phyloP scores from a whole-genome alignment of 2,329 filamentous ascomycete species.

The Cladosporium halotolerans region DNA sequence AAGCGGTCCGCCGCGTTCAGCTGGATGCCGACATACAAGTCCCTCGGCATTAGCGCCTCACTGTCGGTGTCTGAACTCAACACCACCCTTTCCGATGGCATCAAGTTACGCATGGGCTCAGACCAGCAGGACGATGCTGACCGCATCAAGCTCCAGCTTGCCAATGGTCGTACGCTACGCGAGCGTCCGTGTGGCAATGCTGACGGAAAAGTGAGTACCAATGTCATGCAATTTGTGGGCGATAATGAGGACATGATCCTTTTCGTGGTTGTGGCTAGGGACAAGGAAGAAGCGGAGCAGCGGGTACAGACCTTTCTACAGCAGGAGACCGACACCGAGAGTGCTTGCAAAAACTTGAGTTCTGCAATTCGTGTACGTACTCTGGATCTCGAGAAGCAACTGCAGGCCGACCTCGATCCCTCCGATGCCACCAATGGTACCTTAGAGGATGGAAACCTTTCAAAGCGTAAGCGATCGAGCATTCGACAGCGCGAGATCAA shows the following conservation, averaged over 20 bases:
- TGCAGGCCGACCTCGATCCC: no score
- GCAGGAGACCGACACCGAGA: no score
- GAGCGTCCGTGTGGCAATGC: conserved; percentile 20
- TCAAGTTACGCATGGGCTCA: conserved; percentile 15
- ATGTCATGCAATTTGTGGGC: conserved; percentile 29
- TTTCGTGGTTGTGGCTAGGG: conserved; percentile 27
- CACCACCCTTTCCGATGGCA: conserved; percentile 16
- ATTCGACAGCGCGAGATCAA: no score
- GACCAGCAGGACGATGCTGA: conserved; percentile 15
- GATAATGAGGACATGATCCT: conserved; percentile 26
- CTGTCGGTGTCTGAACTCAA: conserved; percentile 20
- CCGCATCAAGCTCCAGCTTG: conserved; percentile 18
- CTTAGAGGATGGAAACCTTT: no score
- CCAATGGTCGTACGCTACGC: conserved; percentile 12
- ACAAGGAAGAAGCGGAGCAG: background rate
- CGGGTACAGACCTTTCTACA: no score
- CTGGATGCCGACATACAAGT: conserved; percentile 27
- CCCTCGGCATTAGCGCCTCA: conserved; percentile 23
- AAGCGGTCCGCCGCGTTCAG: background rate
- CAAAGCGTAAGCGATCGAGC: no score
- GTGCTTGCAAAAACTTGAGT: no score
- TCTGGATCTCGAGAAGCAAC: no score
- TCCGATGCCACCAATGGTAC: no score
- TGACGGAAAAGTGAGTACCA: conserved; percentile 14
- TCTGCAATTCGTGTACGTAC: no score